Evolutionary conservation across 2,329 filamentous ascomycete genomes (phyloP).

Genomic region (Exophiala sideris): DNA sequence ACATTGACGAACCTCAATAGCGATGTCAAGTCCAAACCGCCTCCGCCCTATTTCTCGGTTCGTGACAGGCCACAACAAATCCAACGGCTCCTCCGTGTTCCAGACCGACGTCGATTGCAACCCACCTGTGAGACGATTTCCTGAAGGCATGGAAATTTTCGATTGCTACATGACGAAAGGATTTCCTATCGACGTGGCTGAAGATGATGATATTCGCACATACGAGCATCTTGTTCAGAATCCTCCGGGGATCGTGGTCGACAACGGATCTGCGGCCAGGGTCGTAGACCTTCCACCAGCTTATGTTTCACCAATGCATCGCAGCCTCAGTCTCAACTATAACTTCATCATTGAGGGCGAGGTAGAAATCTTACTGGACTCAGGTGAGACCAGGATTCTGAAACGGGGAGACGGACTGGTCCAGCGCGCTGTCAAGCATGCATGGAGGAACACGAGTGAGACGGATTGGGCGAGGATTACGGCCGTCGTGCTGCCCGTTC

Average conservation of each 20-base stretch:
- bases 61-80: not conserved
- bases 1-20: not conserved
- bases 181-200: constrained; percentile 2
- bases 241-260: constrained; percentile 2
- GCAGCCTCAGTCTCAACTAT: constrained; percentile 54
- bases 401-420: constrained; percentile 51
- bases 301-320: constrained; percentile 46
- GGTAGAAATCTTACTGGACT: constrained; percentile 50
- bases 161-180: not conserved
- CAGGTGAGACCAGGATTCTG: constrained; percentile 46
- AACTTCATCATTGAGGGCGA: constrained; percentile 54
- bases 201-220: not conserved
- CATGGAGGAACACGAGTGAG: constrained; percentile 37
- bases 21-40: not conserved
- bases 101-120: not conserved
- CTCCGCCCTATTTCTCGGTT: not conserved
- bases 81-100: not conserved
- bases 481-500: constrained; percentile 2
- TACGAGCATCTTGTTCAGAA: constrained; percentile 1
- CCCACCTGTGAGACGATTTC: not conserved
- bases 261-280: constrained; percentile 2
- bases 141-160: constrained; percentile 6
- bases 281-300: constrained; percentile 46
- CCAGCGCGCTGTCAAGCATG: constrained; percentile 45
- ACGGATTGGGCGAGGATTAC: constrained; percentile 18